Conservation (phyloP, 352 stramenopile species). For the Blastocystis hominis region DNA sequence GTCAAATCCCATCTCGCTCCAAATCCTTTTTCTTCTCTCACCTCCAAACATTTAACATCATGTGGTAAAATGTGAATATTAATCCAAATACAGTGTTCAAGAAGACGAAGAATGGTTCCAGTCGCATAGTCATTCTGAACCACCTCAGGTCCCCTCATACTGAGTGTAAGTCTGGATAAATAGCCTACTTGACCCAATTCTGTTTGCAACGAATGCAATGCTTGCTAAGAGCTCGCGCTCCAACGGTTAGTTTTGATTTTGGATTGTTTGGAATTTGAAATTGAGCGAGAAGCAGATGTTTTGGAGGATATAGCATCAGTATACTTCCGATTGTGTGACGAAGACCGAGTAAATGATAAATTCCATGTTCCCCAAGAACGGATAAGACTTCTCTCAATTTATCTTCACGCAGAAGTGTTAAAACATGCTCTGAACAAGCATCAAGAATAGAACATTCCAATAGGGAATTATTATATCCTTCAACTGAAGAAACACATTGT, state of each 20-base stretch:
- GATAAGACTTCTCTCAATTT: neutral
- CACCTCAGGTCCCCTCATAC: constrained; percentile 66
- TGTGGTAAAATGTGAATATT: constrained; percentile 73
- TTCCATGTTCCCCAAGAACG: neutral
- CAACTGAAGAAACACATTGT: neutral
- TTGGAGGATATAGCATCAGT: constrained; percentile 11
- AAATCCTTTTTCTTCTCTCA: constrained; percentile 69
- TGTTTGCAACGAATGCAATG: constrained; percentile 69
- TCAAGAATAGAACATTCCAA: neutral
- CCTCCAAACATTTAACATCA: constrained; percentile 68
- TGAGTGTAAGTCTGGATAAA: neutral
- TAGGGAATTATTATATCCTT: neutral
- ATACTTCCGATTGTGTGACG: constrained; percentile 17
- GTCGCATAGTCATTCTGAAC: constrained; percentile 68
- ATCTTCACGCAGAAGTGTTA: neutral
- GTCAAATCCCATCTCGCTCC: constrained; percentile 69
- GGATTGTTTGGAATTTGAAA: constrained; percentile 35
- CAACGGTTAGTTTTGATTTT: constrained; percentile 66
- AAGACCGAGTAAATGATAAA: constrained; percentile 26
- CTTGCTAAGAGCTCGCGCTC: constrained; percentile 71
- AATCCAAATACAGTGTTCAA: constrained; percentile 69
- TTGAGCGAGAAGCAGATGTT: neutral
- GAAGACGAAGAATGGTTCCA: constrained; percentile 64
- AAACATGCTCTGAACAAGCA: neutral
- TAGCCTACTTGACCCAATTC: constrained; percentile 66